Conservation (phyloP, 169 alveolate genomes). For the Cryptosporidium ryanae region DNA sequence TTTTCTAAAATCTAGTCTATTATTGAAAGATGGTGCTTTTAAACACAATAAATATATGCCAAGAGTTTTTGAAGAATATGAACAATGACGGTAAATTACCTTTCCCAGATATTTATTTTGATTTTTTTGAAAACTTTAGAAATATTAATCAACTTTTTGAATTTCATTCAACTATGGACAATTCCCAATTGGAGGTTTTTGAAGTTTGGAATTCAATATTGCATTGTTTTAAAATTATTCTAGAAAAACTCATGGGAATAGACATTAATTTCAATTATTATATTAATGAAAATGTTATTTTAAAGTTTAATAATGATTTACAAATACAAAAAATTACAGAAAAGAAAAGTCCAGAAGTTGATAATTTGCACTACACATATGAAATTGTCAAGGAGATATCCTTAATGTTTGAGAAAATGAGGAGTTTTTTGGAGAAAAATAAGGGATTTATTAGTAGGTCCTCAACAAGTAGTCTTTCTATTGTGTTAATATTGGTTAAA, state of each 20-base stretch:
- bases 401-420: slow-evolving; percentile 30
- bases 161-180: slow-evolving; percentile 3
- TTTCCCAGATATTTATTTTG: neutral
- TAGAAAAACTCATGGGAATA: slow-evolving; percentile 18
- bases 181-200: neutral
- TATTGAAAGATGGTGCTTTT: neutral
- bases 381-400: slow-evolving; percentile 22
- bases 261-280: neutral
- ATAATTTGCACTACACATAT: neutral
- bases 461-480: slow-evolving; percentile 40
- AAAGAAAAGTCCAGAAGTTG: neutral
- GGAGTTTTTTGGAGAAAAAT: slow-evolving; percentile 8
- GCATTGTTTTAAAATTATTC: slow-evolving; percentile 12
- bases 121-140: slow-evolving; percentile 23
- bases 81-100: neutral
- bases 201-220: slow-evolving; percentile 51
- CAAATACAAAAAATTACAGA: neutral
- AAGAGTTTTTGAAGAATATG: slow-evolving; percentile 11
- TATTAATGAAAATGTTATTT: neutral
- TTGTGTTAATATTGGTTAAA: slow-evolving; percentile 38
- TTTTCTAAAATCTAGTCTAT: too few relatives aligned
- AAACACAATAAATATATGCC: neutral
- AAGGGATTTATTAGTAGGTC: slow-evolving; percentile 25
- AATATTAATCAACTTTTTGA: slow-evolving; percentile 2
- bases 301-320: neutral